These are phyloP conservation scores for Haplosporangium sp. DNA, from an alignment of 371 early-diverging fungal genomes.

Conservation along the genomic window DNA sequence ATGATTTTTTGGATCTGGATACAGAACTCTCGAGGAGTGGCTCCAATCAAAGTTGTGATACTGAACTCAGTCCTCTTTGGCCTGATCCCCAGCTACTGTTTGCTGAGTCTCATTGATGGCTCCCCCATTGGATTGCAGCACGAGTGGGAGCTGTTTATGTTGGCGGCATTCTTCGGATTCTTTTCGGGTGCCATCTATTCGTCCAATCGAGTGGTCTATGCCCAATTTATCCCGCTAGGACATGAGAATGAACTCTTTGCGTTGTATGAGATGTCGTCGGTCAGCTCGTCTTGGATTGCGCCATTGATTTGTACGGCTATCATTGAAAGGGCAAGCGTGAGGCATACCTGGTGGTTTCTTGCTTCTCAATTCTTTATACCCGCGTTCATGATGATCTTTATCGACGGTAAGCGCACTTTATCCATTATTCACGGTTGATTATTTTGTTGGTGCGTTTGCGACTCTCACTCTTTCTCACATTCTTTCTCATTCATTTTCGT, in stretches of 20 bases:
- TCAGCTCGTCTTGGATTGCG: slow-evolving; percentile 48
- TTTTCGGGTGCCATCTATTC: slow-evolving; percentile 45
- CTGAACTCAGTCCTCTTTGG: slow-evolving; percentile 34
- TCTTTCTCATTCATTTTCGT: not conserved
- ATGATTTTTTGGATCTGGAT: slow-evolving; percentile 47
- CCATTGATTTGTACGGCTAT: slow-evolving; percentile 47
- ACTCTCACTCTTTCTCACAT: not conserved
- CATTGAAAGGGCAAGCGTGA: slow-evolving; percentile 28
- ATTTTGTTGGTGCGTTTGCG: not conserved
- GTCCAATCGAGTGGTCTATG: slow-evolving; percentile 40
- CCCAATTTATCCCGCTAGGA: slow-evolving; percentile 41
- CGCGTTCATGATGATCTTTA: slow-evolving; percentile 32
- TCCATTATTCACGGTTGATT: not conserved
- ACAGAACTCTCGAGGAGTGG: slow-evolving; percentile 30
- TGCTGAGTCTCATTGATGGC: slow-evolving; percentile 21
- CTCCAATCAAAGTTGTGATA: slow-evolving; percentile 35
- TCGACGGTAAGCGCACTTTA: slow-evolving; percentile 25
- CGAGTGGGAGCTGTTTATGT: slow-evolving; percentile 46
- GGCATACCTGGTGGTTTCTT: slow-evolving; percentile 46
- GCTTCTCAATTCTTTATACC: slow-evolving; percentile 41
- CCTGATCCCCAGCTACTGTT: slow-evolving; percentile 24
- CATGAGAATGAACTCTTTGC: slow-evolving; percentile 53
- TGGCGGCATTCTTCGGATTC: slow-evolving; percentile 43
- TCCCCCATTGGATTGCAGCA: slow-evolving; percentile 39
- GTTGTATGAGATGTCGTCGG: slow-evolving; percentile 46